A percentile compares a stretch with the other conserved stretches of the same genome.
Conservation (phyloP, 2,329 filamentous ascomycete genomes). For the Sporothrix humicola region DNA sequence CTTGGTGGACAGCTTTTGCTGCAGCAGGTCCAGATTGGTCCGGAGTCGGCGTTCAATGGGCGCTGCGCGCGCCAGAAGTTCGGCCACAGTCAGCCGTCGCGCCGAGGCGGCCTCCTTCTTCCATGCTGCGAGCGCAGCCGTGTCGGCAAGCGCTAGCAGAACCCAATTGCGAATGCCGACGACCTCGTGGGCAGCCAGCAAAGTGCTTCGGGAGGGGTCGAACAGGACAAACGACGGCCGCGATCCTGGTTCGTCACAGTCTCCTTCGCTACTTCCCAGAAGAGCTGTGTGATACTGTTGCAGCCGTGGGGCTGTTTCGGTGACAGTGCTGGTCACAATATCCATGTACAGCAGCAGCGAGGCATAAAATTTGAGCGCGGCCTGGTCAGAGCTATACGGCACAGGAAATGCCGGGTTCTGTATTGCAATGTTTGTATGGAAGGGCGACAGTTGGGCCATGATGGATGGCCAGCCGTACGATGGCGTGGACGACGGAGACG, state of each 20-base stretch:
- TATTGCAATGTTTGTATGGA: background rate
- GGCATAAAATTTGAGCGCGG: conserved; percentile 45
- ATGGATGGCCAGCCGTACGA: conserved; percentile 23
- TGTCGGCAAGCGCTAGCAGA: conserved; percentile 59
- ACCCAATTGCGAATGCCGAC: conserved; percentile 64
- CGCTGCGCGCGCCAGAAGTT: conserved; percentile 54
- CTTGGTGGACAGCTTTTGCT: background rate
- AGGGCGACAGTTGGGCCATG: conserved; percentile 2
- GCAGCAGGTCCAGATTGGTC: conserved; percentile 43
- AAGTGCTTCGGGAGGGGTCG: background rate
- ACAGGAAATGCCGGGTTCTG: conserved; percentile 23
- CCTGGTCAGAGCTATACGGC: conserved; percentile 45
- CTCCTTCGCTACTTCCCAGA: conserved; percentile 41
- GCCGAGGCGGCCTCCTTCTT: conserved; percentile 53
- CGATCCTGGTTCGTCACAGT: background rate
- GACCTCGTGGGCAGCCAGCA: conserved; percentile 55
- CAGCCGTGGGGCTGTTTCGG: conserved; percentile 46
- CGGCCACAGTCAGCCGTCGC: conserved; percentile 48
- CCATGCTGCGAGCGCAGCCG: conserved; percentile 60
- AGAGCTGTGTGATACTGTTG: conserved; percentile 43
- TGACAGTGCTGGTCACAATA: conserved; percentile 45
- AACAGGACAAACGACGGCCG: background rate
- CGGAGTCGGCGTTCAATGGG: conserved; percentile 46
- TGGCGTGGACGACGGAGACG: conserved; percentile 27
- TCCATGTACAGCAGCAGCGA: conserved; percentile 48